Base-by-base conservation (phyloP, 805 yeast species). In the Yarrowia sp. region DNA sequence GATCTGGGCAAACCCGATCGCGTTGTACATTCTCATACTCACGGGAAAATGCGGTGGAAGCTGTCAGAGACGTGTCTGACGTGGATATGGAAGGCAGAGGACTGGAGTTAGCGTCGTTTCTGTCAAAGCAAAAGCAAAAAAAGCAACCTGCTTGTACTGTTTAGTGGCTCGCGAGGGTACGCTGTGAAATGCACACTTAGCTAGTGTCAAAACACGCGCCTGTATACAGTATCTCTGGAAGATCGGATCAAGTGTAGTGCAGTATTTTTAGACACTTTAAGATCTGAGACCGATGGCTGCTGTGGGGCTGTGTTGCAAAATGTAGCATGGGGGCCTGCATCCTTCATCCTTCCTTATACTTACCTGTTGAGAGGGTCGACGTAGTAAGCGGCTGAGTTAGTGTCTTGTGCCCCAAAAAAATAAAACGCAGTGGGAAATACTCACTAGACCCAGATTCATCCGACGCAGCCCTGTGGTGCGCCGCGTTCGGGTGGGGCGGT, bases 351-450 rank as follows among this genome's bases (percentile, higher is more conserved):
- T 17, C 5, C 28, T 18, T 50, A 17, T 10, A 38, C 58, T 51
- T 22, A 51, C 58, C 58, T 51, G 43, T 51, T 51, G 17, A 51
- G 43, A 36, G 58, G 58, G n/a, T 51, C 43, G n/a, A 51, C 58
- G 14, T 51, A 36, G 18, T 51, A 51, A 18, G 36, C 43, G 35
- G 42, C 58, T 51, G 43, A 7, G 58, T 36, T 51, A 36, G 58
- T 33, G 28, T 38, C 14, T 11, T 35, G 38, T 35, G 38, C 13
- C n/a, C n/a, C 38, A 35, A 35, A 35, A 10, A 11, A 35, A 9
- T 9, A 10, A 35, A 11, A 11, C 13, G 2, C 38, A 4, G 38
- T 17, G 39, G 13, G n/a, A 2, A 35, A 11, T 35, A 35, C 38
- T 7, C 8, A 36, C n/a, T 51, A 18, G 58, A 18, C 41, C 15